These are phyloP conservation scores for Dothiorella sarmentorum DNA, from an alignment of 2,329 filamentous ascomycete species.

Conservation along the genomic window DNA sequence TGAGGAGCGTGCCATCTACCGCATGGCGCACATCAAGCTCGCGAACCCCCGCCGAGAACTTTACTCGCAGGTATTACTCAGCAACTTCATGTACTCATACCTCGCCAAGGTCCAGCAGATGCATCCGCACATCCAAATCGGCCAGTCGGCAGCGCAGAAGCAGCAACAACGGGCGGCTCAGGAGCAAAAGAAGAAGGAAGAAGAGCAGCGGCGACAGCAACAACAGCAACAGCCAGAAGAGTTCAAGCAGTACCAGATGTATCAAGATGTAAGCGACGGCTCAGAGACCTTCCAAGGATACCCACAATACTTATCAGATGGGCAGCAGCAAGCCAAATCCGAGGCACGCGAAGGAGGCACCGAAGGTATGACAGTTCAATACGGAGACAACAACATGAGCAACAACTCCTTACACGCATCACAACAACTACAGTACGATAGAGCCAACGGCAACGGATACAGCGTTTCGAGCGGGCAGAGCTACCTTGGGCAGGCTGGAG, in stretches of 20 bases:
- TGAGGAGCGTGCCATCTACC: conserved; percentile 94
- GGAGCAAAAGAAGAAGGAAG: conserved; percentile 37
- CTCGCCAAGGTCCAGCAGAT: conserved; percentile 97
- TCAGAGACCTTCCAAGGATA: neutral
- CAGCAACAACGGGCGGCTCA: conserved; percentile 57
- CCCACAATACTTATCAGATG: neutral
- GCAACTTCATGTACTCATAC: conserved; percentile 99
- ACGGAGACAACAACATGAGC: conserved; percentile 10
- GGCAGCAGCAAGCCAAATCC: conserved; percentile 24
- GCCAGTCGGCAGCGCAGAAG: conserved; percentile 72
- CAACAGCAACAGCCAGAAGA: conserved; percentile 40
- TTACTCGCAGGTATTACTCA: conserved; percentile 90
- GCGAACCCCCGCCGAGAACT: conserved; percentile 92
- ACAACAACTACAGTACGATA: conserved; percentile 27
- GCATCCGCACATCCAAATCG: conserved; percentile 92
- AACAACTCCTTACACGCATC: conserved; percentile 18
- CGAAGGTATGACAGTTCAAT: conserved; percentile 26
- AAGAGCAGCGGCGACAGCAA: conserved; percentile 32
- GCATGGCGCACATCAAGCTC: conserved; percentile 98
- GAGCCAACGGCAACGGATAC: conserved; percentile 30
- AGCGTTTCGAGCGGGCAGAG: conserved; percentile 37
- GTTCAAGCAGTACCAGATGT: conserved; percentile 39
- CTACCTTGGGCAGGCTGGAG: conserved; percentile 31
- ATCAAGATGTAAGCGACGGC: conserved; percentile 30
- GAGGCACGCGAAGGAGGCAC: conserved; percentile 22